These are phyloP conservation scores for Panicum virgatum DNA, from an alignment of 202 grass and related monocot species.

Conservation along the genomic window DNA sequence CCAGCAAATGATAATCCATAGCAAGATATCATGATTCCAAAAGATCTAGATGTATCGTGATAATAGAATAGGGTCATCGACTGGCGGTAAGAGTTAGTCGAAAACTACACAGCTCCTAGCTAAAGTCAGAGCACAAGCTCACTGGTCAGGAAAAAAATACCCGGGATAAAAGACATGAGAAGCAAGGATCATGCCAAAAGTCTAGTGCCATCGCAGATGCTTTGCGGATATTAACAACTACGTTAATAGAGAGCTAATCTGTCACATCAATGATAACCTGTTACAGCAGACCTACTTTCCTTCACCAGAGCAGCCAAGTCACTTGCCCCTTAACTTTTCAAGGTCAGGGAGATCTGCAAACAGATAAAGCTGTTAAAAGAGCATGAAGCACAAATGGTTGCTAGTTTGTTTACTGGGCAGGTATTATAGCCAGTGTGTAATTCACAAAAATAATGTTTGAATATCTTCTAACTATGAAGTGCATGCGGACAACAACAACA, in stretches of 20 bases:
- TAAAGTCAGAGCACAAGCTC: slow-evolving; percentile 17
- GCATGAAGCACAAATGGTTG: neutral
- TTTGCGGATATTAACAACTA: slow-evolving; percentile 24
- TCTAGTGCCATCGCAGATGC: neutral
- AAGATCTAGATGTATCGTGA: neutral
- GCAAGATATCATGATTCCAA: neutral
- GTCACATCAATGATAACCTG: slow-evolving; percentile 32
- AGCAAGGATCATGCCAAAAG: slow-evolving; percentile 24
- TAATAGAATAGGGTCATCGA: neutral
- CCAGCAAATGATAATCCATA: neutral
- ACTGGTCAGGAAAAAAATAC: slow-evolving; percentile 8
- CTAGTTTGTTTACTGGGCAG: neutral
- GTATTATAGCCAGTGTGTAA: neutral
- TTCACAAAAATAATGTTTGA: neutral
- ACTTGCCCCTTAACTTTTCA: slow-evolving; percentile 89
- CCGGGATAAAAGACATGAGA: neutral
- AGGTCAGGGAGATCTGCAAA: slow-evolving; percentile 96
- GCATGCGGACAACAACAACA: too few relatives aligned
- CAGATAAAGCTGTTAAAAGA: slow-evolving; percentile 26
- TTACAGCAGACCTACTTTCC: slow-evolving; percentile 25
- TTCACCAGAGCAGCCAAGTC: slow-evolving; percentile 27
- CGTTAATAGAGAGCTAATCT: neutral
- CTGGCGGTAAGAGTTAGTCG: neutral
- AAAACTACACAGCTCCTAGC: neutral
- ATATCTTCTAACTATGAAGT: neutral